These are phyloP conservation scores for Paramecium tetraurelia DNA, from an alignment of 73 alveolate species.

Conservation along the genomic window DNA sequence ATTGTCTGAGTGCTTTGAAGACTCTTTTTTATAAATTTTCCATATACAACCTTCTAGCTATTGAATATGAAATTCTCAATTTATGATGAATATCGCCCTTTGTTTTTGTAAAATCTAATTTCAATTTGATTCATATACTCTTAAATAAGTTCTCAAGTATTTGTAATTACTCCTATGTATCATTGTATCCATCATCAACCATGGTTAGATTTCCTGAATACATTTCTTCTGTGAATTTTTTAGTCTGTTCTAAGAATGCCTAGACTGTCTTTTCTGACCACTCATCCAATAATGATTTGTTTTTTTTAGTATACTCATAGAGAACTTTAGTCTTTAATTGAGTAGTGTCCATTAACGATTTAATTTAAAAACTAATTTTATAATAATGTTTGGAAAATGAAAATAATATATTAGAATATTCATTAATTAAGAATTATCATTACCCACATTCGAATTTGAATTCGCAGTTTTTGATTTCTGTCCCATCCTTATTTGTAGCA, in stretches of 20 bases:
- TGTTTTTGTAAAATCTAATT: neutral
- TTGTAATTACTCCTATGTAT: neutral
- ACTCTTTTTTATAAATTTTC: neutral
- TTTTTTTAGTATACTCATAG: neutral
- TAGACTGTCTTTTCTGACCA: constrained; percentile 27
- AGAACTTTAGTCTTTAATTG: neutral
- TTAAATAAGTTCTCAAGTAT: constrained; percentile 9
- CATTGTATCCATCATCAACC: neutral
- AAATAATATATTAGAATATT: neutral
- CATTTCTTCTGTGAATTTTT: constrained; percentile 34
- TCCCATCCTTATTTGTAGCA: constrained; percentile 96
- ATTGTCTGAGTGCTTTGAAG: neutral
- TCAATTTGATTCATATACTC: neutral
- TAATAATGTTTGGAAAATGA: neutral
- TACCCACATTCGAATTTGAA: constrained; percentile 85
- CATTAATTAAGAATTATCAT: neutral
- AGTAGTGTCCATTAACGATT: constrained; percentile 50
- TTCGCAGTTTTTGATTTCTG: constrained; percentile 95
- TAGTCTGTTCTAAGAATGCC: neutral
- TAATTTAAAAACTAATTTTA: neutral
- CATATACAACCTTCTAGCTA: constrained; percentile 26
- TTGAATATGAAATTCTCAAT: constrained; percentile 21
- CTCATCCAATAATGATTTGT: neutral
- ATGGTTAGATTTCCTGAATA: neutral
- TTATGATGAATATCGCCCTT: neutral